Evolutionary conservation across 108 stramenopile genomes (phyloP).

Genomic region (Epipyxis sp.): DNA sequence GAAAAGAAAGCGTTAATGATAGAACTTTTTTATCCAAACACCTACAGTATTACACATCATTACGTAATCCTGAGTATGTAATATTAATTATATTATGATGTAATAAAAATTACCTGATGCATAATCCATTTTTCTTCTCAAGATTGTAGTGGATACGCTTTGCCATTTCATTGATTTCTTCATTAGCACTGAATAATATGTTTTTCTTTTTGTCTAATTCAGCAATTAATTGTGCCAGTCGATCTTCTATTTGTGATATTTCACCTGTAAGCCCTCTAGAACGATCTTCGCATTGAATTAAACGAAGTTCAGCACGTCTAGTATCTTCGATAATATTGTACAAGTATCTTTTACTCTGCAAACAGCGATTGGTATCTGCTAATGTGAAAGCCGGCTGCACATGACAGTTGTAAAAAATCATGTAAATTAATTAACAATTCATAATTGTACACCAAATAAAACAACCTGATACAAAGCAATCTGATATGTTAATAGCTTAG

Average conservation of each 20-base stretch:
- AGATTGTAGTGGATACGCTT: neutral
- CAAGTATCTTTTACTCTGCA: neutral
- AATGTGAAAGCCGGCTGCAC: neutral
- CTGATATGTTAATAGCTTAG: conserved; percentile 17
- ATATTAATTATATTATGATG: neutral
- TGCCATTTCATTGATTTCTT: neutral
- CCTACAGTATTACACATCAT: neutral
- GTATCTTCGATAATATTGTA: neutral
- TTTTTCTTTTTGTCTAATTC: neutral
- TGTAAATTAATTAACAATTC: neutral
- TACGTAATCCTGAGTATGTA: neutral
- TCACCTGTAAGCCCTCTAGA: neutral
- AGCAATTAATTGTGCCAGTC: neutral
- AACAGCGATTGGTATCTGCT: neutral
- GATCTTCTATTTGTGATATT: neutral
- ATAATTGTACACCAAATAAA: neutral
- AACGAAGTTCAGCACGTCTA: neutral
- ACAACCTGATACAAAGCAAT: conserved; percentile 16
- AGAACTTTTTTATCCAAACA: neutral
- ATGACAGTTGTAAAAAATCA: too few species aligned
- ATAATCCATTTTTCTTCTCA: neutral
- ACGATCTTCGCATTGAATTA: neutral
- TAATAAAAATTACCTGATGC: neutral
- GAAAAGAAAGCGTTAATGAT: neutral
- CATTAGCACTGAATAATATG: neutral